phyloP scores from a whole-genome alignment of 176 grass and related monocot genomes.

The Musa itinerans region DNA sequence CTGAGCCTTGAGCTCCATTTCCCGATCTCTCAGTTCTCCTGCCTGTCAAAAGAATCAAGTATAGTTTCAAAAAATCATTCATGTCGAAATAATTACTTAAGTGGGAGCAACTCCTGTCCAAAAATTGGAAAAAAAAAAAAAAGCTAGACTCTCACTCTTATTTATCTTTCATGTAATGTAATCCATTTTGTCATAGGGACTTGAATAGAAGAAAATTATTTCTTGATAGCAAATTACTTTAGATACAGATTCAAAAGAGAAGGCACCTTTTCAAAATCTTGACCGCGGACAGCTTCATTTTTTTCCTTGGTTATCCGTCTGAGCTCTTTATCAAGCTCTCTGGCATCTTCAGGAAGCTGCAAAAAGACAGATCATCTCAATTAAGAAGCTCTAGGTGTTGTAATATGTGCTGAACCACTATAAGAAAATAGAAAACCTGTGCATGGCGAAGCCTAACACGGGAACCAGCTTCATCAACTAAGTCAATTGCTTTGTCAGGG shows the following conservation, averaged over 20 bases:
- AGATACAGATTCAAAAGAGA: not conserved
- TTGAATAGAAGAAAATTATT: too few relatives aligned
- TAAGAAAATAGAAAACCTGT: not conserved
- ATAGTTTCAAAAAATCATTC: too few relatives aligned
- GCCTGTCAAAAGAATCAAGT: not conserved
- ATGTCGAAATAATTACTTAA: too few relatives aligned
- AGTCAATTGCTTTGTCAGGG: slow-evolving; percentile 9
- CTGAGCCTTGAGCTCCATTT: slow-evolving; percentile 1
- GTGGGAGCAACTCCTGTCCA: too few relatives aligned
- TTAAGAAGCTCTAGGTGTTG: not conserved
- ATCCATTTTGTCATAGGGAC: too few relatives aligned
- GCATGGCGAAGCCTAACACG: slow-evolving; percentile 9
- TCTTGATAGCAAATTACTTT: too few relatives aligned
- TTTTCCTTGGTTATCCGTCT: not conserved
- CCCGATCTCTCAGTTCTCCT: not conserved
- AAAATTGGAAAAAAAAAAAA: too few relatives aligned
- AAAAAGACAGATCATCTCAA: not conserved
- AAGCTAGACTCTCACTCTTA: too few relatives aligned
- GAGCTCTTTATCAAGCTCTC: not conserved
- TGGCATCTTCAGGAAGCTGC: slow-evolving; percentile 4
- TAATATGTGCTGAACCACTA: not conserved
- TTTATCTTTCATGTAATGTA: too few relatives aligned
- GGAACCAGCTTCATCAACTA: slow-evolving; percentile 5
- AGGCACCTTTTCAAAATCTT: slow-evolving; percentile 4
- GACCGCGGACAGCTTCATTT: not conserved